Percentiles rank a stretch among this genome's conserved stretches.
phyloP scores from a whole-genome alignment of 345 rosid genomes.

The Crucihimalaya himalaica region DNA sequence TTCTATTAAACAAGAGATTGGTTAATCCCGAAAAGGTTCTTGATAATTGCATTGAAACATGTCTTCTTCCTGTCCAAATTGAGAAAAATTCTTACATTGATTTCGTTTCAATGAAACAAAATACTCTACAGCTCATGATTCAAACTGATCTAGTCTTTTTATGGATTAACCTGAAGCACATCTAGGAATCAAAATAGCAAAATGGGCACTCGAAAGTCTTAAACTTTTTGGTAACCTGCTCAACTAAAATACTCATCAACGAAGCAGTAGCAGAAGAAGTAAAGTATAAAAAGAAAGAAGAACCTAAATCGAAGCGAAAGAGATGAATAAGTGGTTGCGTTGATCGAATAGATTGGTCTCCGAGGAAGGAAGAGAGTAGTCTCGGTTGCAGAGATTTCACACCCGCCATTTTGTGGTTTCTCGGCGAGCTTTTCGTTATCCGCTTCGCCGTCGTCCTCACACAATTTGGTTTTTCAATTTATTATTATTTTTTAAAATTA shows the following conservation, averaged over 20 bases:
- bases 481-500: background rate
- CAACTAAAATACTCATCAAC: background rate
- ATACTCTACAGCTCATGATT: no score
- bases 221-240: conserved; percentile 5
- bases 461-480: background rate
- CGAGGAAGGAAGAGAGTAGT: conserved; percentile 62
- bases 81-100: background rate
- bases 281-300: background rate
- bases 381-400: conserved; percentile 61
- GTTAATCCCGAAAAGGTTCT: conserved; percentile 67
- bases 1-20: conserved; percentile 67
- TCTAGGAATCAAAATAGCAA: conserved; percentile 4
- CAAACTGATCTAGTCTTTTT: background rate
- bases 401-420: conserved; percentile 51
- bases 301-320: conserved; percentile 58
- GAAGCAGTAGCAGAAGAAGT: background rate
- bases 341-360: conserved; percentile 50
- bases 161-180: background rate
- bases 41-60: conserved; percentile 65
- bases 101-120: background rate
- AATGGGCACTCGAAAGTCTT: conserved; percentile 10
- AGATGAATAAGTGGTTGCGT: conserved; percentile 52
- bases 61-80: conserved; percentile 51
- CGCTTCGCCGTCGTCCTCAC: conserved; percentile 21
- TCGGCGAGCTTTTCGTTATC: conserved; percentile 34